Base-by-base conservation (phyloP, 305 asterid species). In the Rubia balearica region DNA sequence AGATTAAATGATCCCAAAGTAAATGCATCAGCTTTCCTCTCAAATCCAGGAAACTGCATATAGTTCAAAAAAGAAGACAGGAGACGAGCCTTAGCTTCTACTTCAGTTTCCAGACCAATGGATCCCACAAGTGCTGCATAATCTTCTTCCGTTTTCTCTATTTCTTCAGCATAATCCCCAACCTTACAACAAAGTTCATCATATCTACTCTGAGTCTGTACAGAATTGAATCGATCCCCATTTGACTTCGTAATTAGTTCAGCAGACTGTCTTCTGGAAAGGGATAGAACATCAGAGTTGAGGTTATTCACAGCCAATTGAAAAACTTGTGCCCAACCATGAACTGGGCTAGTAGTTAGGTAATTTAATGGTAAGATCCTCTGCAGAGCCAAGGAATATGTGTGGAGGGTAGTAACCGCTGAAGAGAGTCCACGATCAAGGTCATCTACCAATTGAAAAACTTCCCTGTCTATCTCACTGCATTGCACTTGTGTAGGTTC, bases 401-500 rank as follows among this genome's bases (percentile, higher is more conserved):
- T 81, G 80, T 89, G 96, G 72, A 92, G 90, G 38, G 94, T 78
- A 73, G 92, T 73, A 79, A 87, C 86, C 61, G 95, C 94, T 57
- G 98, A 85, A 80, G 97, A 88, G 79, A 90, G 90, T 71, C 94
- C 98, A 67, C 69, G 86, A 77, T 90, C 91, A 82, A 95, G 86
- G 75, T 90, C 97, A 72, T 83, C 77, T 38, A 85, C 90, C 75
- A 85, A 79, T 68, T 84, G 91, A 81, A 92, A 84, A 81, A 95
- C 98, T 79, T 95, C 99, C 81, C 83, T 81, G 79, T 92, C 99
- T 38, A 90, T 92, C 62, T 95, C 99, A 38, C 75, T 87, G 84
- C 99, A 95, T 77, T 91, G 98, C 71, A 83, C 85, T 83, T 88
- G 98, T 60, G 99, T 92, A 69, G 99, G 99, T 83, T 95, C 99